These are phyloP conservation scores for Saccharomyces eubayanus DNA, from an alignment of 805 yeast genomes.

Conservation along the genomic window DNA sequence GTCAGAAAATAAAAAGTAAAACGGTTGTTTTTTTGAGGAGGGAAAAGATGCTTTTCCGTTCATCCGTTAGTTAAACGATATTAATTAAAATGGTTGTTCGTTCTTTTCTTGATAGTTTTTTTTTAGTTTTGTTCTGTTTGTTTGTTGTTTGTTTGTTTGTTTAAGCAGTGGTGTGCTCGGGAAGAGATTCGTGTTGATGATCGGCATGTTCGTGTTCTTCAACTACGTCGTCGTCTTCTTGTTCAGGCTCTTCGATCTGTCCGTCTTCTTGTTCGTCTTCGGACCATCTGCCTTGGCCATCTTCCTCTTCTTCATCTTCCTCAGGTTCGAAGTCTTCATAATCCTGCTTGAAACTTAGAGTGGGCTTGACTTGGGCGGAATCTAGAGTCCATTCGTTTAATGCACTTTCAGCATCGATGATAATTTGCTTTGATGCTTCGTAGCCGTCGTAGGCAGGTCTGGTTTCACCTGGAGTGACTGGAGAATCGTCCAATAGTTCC, in stretches of 20 bases:
- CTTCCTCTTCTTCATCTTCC: constrained; percentile 43
- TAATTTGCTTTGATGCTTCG: constrained; percentile 81
- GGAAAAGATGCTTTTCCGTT: neutral
- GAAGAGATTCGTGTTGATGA: constrained; percentile 9
- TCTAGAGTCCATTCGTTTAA: constrained; percentile 80
- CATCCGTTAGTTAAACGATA: neutral
- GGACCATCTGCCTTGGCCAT: constrained; percentile 17
- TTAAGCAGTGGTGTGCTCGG: constrained; percentile 3
- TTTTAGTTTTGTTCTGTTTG: constrained; percentile 1
- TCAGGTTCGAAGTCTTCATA: constrained; percentile 49
- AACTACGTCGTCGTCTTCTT: constrained; percentile 35
- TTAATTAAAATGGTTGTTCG: neutral
- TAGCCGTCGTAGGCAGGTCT: constrained; percentile 85
- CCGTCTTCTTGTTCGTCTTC: constrained; percentile 26
- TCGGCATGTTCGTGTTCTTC: constrained; percentile 16
- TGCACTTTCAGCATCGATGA: constrained; percentile 77
- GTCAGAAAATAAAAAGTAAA: neutral
- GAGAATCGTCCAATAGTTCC: constrained; percentile 74
- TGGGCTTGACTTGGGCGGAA: constrained; percentile 73
- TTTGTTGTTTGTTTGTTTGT: neutral
- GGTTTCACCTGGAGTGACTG: constrained; percentile 88
- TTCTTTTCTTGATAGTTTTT: neutral
- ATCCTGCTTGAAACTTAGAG: constrained; percentile 55
- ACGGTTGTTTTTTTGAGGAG: neutral
- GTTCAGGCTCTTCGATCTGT: constrained; percentile 39